Base-by-base conservation (phyloP, 805 yeast species). In the Candida suzukii region DNA sequence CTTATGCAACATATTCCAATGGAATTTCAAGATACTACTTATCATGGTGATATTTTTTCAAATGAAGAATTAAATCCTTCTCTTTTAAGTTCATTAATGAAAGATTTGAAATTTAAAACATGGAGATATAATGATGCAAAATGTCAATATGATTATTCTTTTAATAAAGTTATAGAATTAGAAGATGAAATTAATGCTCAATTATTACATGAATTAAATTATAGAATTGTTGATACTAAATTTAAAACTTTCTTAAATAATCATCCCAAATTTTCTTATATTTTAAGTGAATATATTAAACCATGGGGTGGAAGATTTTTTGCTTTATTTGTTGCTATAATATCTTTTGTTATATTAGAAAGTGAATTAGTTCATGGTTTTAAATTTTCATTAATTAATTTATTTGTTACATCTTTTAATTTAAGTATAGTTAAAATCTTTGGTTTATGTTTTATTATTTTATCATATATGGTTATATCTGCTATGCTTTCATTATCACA, bases 291-390 rank as follows among this genome's bases (percentile, higher is more conserved):
- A 42, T 66, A 63, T 36, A 36, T 75, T 10, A 54, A 66, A 8
- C 88, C 90, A 0, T 37, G 58, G 7, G 32, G 66, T 1, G 69
- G 71, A 35, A 62, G 76, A n/a, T 18, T 69, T 0, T 45, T 63
- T 17, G 70, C 86, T 0, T 41, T 71, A 0, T 13, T 68, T 0
- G 52, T 81, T 17, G 67, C 66, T 12, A 33, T 53, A 0, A 50
- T 74, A 6, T 75, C 90, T 0, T 56, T 77, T 7, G 53, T 77
- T 2, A 63, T 87, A 3, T 68, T 82, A n/a, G 79, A 83, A 62
- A 80, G 90, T 17, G 95, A 87, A 54, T 63, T 82, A 28, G 69
- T 83, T 41, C 90, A 85, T 56, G 83, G 87, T 3, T 77, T 90
- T 1, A 64, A 55, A 39, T 58, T 78, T 14, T 83, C 91, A 11